Conservation (phyloP, 441 rosid genomes). For the Croton setiger region DNA sequence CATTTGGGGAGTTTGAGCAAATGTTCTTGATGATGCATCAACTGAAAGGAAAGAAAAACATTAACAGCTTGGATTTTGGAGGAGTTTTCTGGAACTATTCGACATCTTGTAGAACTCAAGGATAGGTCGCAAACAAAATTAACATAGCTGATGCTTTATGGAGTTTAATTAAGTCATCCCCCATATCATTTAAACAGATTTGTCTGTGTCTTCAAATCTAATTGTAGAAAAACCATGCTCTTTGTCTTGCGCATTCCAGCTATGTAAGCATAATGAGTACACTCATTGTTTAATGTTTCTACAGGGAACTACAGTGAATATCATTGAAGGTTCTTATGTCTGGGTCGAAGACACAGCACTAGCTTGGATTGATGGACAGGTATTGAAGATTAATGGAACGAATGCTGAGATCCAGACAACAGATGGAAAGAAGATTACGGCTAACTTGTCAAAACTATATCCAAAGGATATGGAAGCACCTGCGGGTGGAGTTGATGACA, state of each 20-base stretch:
- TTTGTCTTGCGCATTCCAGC: background rate
- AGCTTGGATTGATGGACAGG: slow-evolving; percentile 86
- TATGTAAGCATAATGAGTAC: background rate
- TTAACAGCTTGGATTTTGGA: background rate
- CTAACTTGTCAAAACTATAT: slow-evolving; percentile 65
- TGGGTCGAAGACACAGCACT: slow-evolving; percentile 77
- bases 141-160: background rate
- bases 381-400: slow-evolving; percentile 59
- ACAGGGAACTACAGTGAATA: slow-evolving; percentile 85
- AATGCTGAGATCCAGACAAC: slow-evolving; percentile 48
- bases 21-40: background rate
- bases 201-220: background rate
- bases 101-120: background rate
- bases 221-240: background rate
- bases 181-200: background rate
- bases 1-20: background rate
- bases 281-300: slow-evolving; percentile 21
- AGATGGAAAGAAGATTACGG: slow-evolving; percentile 65
- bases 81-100: background rate
- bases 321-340: slow-evolving; percentile 84
- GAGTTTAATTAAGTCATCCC: background rate
- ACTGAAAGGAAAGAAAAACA: background rate
- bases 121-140: background rate
- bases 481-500: slow-evolving; percentile 98
- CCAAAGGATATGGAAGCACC: slow-evolving; percentile 96